A percentile compares a stretch with the other conserved stretches of the same genome.
Evolutionary conservation across 1,139 yeast species (phyloP).

Genomic region (Arxiozyma slooffiae): DNA sequence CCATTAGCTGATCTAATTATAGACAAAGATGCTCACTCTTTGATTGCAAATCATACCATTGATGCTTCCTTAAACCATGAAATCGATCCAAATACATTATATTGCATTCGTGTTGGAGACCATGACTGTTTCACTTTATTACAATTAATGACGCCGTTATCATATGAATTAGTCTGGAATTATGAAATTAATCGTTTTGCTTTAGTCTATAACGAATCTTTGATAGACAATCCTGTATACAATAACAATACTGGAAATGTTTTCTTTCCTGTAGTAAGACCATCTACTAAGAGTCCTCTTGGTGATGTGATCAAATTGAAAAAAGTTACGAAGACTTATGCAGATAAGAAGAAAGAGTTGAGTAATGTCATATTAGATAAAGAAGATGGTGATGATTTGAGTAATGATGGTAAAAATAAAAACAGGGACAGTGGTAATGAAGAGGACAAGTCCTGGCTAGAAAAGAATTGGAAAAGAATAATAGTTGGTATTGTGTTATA

Average conservation of each 20-base stretch:
- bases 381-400: slow-evolving; percentile 10
- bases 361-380: slow-evolving; percentile 1
- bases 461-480: slow-evolving; percentile 27
- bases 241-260: neutral
- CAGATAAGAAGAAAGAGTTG: slow-evolving; percentile 20
- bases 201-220: slow-evolving; percentile 11
- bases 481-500: slow-evolving; percentile 23
- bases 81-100: neutral
- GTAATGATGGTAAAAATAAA: slow-evolving; percentile 7
- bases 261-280: slow-evolving; percentile 8
- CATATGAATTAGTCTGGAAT: slow-evolving; percentile 15
- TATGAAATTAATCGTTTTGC: slow-evolving; percentile 15
- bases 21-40: neutral
- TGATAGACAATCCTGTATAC: slow-evolving; percentile 10
- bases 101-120: slow-evolving; percentile 8
- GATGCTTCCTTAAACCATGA: neutral
- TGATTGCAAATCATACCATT: neutral
- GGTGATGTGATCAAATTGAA: slow-evolving; percentile 20
- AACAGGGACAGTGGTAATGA: slow-evolving; percentile 9
- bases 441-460: slow-evolving; percentile 18
- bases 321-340: slow-evolving; percentile 27
- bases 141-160: slow-evolving; percentile 16
- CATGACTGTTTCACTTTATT: slow-evolving; percentile 20
- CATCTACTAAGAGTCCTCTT: slow-evolving; percentile 15
- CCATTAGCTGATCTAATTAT: neutral